Evolutionary conservation across 2,329 filamentous ascomycete genomes (phyloP).

Genomic region (Westerdykella ornata): DNA sequence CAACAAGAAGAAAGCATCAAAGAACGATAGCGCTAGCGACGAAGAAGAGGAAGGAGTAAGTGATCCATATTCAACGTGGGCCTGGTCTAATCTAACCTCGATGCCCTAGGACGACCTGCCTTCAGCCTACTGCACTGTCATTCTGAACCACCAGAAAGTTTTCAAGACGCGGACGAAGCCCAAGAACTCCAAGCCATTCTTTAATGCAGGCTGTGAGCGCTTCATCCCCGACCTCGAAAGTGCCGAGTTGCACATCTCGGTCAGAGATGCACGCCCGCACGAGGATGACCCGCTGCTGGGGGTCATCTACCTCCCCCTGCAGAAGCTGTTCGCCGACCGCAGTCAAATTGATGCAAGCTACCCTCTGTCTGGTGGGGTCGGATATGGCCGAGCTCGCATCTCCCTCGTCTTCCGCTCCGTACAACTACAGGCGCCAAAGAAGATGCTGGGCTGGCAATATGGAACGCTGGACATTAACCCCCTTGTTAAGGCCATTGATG

Average conservation of each 20-base stretch:
- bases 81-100: no score
- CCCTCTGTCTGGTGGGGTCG: conserved; percentile 65
- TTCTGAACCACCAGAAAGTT: conserved; percentile 63
- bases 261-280: conserved; percentile 60
- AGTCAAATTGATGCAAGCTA: conserved; percentile 61
- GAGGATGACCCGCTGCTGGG: conserved; percentile 65
- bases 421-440: conserved; percentile 53
- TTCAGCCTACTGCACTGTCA: conserved; percentile 65
- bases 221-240: conserved; percentile 63
- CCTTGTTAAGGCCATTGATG: conserved; percentile 43
- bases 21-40: conserved; percentile 49
- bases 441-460: conserved; percentile 62
- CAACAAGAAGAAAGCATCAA: conserved; percentile 49
- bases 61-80: not conserved
- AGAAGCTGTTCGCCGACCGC: conserved; percentile 54
- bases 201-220: conserved; percentile 68
- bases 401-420: conserved; percentile 69
- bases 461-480: conserved; percentile 62
- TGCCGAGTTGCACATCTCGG: conserved; percentile 60
- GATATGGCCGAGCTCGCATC: conserved; percentile 61
- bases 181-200: conserved; percentile 71
- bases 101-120: conserved; percentile 55
- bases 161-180: conserved; percentile 70
- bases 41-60: conserved; percentile 49
- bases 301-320: conserved; percentile 61